Base-by-base conservation (phyloP, 768 basidiomycete species). In the Boletellus emodensis region DNA sequence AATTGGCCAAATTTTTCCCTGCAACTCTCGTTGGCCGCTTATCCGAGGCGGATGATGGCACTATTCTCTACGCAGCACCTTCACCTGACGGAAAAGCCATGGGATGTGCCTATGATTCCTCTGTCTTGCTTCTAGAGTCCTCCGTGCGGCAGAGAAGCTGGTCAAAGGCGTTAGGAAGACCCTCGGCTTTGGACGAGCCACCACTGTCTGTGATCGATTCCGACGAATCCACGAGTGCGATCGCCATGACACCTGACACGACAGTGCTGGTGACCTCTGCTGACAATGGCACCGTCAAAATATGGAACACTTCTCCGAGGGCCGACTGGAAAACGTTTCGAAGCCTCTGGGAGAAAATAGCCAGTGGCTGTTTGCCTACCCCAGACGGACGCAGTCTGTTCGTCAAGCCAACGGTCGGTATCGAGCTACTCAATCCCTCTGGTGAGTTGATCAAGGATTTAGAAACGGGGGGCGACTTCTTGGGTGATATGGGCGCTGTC, bases 351-450 rank as follows among this genome's bases (percentile, higher is more conserved):
- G 48, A 44, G 44, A 43, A 12, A 24, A 7, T 10, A 5, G 13
- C 37, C 2, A 38, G 40, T 0, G 41, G 17, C 24, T 54, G 59
- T 43, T 55, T 50, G 50, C 50, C 58, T 11, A 7, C 49, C 42
- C 45, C 39, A 9, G 58, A 59, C 10, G 53, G 53, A 43, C 53
- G 30, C 15, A 52, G 51, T 42, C 24, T 57, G 2, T 50, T 60
- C 6, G 36, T 52, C 17, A 56, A 52, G 22, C 53, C 11, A n/a
- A 9, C 56, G 15, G 36, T 35, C 18, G 57, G 51, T 38, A 40
- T 60, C 28, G 37, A 38, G 34, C 33, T 60, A 17, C 7, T 48
- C 35, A 37, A 6, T 10, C 9, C 51, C 4, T 20, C 40, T 4
- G 48, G 50, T 2, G 37, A 20, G 18, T 30, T 44, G 37, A 46